Conservation (phyloP, 148 eudicot genomes). For the Chenopodium quinoa region DNA sequence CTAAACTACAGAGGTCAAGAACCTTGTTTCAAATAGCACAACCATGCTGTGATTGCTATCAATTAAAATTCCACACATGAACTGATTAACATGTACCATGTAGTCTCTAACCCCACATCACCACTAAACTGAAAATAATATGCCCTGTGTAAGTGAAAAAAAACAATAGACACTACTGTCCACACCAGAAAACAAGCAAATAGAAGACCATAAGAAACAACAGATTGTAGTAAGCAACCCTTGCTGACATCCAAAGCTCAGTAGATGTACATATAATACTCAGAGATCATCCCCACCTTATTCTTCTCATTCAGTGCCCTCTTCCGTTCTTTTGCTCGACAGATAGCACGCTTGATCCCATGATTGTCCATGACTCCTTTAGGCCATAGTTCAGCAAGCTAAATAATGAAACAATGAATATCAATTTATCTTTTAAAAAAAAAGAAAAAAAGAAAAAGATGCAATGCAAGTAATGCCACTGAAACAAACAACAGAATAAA, state of each 20-base stretch:
- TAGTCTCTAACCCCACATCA: slow-evolving; percentile 4
- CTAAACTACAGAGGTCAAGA: background rate
- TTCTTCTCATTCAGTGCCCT: slow-evolving; percentile 41
- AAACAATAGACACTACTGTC: background rate
- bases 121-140: background rate
- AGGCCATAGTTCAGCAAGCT: slow-evolving; percentile 97
- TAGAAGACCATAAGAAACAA: slow-evolving; percentile 1
- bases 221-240: slow-evolving; percentile 9
- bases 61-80: background rate
- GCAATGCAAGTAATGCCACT: background rate
- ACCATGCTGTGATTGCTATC: background rate
- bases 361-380: slow-evolving; percentile 87
- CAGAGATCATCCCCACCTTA: slow-evolving; percentile 53
- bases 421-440: background rate
- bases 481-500: background rate
- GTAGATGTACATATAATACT: slow-evolving; percentile 17
- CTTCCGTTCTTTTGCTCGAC: slow-evolving; percentile 85
- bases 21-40: background rate
- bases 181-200: slow-evolving; percentile 6
- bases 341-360: slow-evolving; percentile 93
- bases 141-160: background rate
- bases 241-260: slow-evolving; percentile 17
- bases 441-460: background rate
- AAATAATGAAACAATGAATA: slow-evolving; percentile 24
- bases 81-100: background rate